Evolutionary conservation across 345 rosid genomes (phyloP), one percentile per base, ranked within the genome.

Genomic region (Garcia nutans): DNA sequence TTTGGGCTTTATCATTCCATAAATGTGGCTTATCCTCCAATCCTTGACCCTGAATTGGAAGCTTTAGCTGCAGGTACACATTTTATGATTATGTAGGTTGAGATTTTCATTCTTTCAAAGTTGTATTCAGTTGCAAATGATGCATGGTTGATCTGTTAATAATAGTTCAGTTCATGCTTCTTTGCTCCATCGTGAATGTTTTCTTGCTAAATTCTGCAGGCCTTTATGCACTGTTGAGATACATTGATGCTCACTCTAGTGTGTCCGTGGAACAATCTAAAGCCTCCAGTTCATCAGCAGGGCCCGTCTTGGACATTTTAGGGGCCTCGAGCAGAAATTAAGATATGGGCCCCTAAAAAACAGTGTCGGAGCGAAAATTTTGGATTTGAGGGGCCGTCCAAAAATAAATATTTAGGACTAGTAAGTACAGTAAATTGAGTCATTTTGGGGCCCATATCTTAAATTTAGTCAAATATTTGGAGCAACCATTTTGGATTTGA

Each of bases 221-320:
- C 77, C 98, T 96, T 65, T 93, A 96, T 88, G 98, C 98, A 44
- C 76, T 93, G 80, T 84, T 97, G 17, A 86, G 99, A 80, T 92
- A 89, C 79, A 81, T 96, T 57, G 91, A 87, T 75, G 88, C 91
- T 70, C 87, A 83, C 84, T 70, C 88, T 75, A 86, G 82, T 78
- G 76, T 85, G 33, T 57, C 87, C 59, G 20, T 61, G 15, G 81
- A 80, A 57, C 88, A 79, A 68, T 73, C 85, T 62, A 77, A 74
- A 71, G 87, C 68, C 73, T 84, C 82, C 44, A 70, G 75, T 72
- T 84, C 92, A 49, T 82, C 89, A 71, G 75, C 55, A 63, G n/a
- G n/a, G n/a, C n/a, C n/a, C n/a, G n/a, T n/a, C n/a, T n/a, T n/a
- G n/a, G n/a, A n/a, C n/a, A n/a, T n/a, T n/a, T n/a, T n/a, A n/a